Percentiles rank a stretch among this genome's conserved stretches.
Conservation (phyloP, 164 flowering plant species). For the Magnolia sinica region DNA sequence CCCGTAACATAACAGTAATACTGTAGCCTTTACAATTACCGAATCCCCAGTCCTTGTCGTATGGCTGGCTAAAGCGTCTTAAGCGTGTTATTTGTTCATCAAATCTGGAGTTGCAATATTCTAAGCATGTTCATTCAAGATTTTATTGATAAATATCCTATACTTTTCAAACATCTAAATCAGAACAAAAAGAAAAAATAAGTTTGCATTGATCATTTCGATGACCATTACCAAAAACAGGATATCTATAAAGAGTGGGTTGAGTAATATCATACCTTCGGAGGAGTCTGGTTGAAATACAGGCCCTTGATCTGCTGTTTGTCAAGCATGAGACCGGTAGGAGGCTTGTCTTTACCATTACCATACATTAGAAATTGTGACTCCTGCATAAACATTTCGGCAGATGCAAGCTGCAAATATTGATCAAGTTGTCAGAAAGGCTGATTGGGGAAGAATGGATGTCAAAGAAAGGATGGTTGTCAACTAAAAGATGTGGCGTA, state of each 20-base stretch:
- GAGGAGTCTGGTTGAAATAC: constrained; percentile 83
- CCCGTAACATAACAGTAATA: too few relatives aligned
- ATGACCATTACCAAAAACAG: neutral
- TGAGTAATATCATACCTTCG: constrained; percentile 54
- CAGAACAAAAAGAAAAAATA: too few relatives aligned
- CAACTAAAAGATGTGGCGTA: neutral
- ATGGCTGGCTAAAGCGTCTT: too few relatives aligned
- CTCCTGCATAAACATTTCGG: constrained; percentile 73
- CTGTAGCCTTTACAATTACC: too few relatives aligned
- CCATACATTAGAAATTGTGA: constrained; percentile 70
- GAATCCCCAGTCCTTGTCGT: too few relatives aligned
- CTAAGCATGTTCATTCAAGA: too few relatives aligned
- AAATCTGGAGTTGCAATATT: too few relatives aligned
- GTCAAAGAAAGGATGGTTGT: neutral
- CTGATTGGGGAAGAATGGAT: neutral
- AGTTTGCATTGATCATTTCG: too few relatives aligned
- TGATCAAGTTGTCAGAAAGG: neutral
- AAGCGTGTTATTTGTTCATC: too few relatives aligned
- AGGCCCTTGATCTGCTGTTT: constrained; percentile 79
- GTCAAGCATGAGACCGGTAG: constrained; percentile 89
- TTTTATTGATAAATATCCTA: too few relatives aligned
- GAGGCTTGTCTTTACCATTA: constrained; percentile 83
- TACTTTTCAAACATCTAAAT: too few relatives aligned
- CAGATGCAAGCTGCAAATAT: constrained; percentile 77
- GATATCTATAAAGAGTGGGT: neutral